Percentiles rank a stretch among this genome's conserved stretches.
phyloP scores from a whole-genome alignment of 108 stramenopile genomes.

The Skeletonema costatum region DNA sequence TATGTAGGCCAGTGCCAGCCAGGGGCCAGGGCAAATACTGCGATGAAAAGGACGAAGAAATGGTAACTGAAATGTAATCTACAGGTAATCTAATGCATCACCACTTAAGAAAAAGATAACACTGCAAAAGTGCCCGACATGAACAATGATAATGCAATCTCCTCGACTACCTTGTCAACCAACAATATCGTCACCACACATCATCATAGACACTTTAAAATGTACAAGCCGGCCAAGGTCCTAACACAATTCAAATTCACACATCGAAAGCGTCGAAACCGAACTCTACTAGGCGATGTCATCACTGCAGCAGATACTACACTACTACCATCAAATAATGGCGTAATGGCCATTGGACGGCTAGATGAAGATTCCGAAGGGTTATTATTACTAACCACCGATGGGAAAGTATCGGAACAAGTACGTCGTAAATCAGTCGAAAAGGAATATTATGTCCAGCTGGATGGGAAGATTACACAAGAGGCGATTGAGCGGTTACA shows the following conservation, averaged over 20 bases:
- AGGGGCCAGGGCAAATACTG: no score
- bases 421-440: constrained; percentile 20
- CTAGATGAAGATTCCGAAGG: constrained; percentile 78
- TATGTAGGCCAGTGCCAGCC: no score
- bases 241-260: constrained; percentile 31
- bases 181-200: no score
- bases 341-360: constrained; percentile 58
- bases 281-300: constrained; percentile 22
- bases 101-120: no score
- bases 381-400: constrained; percentile 73
- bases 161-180: no score
- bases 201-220: constrained; percentile 36
- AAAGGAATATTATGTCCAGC: constrained; percentile 62
- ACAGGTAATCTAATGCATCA: no score
- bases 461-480: constrained; percentile 55
- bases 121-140: no score
- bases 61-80: no score
- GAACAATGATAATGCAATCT: no score
- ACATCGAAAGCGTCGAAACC: constrained; percentile 26
- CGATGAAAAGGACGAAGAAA: no score
- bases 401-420: constrained; percentile 57
- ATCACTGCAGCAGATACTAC: neutral
- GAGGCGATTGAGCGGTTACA: constrained; percentile 50
- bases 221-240: constrained; percentile 34
- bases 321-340: neutral